A percentile compares a stretch with the other conserved stretches of the same genome.
Evolutionary conservation across 768 basidiomycete species (phyloP).

Genomic region (Rhodotorula diobovata): DNA sequence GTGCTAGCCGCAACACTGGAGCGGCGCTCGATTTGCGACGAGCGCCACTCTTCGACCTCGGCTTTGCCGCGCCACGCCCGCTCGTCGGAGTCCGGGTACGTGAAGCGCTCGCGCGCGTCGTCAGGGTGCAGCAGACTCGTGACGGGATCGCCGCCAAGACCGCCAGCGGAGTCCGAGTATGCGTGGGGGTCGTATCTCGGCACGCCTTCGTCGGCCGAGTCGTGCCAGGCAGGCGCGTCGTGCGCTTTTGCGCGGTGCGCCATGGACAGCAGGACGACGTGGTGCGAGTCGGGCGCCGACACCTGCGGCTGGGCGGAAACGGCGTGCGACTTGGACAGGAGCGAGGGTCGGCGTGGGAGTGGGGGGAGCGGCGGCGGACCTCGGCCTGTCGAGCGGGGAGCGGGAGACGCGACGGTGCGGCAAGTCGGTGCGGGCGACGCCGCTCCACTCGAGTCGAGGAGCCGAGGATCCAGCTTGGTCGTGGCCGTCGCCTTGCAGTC

Average conservation of each 20-base stretch:
- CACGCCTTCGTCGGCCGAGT: neutral
- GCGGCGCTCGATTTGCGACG: neutral
- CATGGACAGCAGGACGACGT: neutral
- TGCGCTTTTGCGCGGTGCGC: neutral
- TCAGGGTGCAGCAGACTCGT: neutral
- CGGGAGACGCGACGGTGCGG: neutral
- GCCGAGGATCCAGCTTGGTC: neutral
- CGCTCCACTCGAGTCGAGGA: neutral
- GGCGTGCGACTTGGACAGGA: neutral
- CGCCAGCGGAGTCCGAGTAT: too few relatives aligned
- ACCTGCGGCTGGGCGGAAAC: neutral
- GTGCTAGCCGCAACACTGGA: neutral
- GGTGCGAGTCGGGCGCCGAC: neutral
- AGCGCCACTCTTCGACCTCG: conserved; percentile 18
- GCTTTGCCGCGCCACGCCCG: neutral
- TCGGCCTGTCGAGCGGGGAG: neutral
- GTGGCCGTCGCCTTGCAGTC: too few relatives aligned
- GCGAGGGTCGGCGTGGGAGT: neutral
- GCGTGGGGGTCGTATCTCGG: neutral
- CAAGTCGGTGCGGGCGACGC: neutral
- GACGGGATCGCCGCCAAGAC: neutral
- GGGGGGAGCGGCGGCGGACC: neutral
- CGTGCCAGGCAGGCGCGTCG: neutral
- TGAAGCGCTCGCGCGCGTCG: neutral
- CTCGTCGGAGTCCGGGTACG: neutral